phyloP scores from a whole-genome alignment of 1,284 basidiomycete genomes.

The Rhizoctonia solani region DNA sequence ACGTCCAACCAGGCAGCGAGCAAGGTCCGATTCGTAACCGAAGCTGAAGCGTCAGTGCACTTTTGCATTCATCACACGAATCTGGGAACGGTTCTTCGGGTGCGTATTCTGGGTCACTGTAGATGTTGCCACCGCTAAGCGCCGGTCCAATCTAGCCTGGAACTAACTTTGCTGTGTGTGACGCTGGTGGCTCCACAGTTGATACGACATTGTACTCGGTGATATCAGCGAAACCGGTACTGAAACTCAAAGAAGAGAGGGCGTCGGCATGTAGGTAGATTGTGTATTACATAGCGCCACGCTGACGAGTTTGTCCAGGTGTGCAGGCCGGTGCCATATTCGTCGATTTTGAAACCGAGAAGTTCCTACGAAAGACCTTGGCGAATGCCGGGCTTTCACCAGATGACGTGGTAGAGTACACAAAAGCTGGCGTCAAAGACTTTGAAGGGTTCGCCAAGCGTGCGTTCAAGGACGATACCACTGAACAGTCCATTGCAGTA shows the following conservation, averaged over 20 bases:
- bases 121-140: background rate
- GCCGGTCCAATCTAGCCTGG: constrained; percentile 17
- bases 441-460: constrained; percentile 20
- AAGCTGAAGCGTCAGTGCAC: constrained; percentile 39
- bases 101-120: background rate
- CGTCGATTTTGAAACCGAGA: background rate
- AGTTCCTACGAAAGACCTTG: background rate
- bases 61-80: constrained; percentile 30
- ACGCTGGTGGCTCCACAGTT: constrained; percentile 40
- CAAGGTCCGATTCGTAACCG: constrained; percentile 35
- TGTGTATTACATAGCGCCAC: no score
- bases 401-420: constrained; percentile 18
- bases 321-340: constrained; percentile 31
- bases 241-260: constrained; percentile 31
- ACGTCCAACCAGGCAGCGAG: background rate
- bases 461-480: background rate
- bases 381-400: background rate
- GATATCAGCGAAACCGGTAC: background rate
- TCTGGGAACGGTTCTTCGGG: background rate
- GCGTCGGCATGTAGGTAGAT: constrained; percentile 24
- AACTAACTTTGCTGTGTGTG: constrained; percentile 33
- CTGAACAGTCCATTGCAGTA: background rate
- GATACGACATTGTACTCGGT: constrained; percentile 38
- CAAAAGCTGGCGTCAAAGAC: constrained; percentile 13
- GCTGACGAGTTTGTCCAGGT: background rate